A percentile compares a stretch with the other conserved stretches of the same genome.
phyloP scores from a whole-genome alignment of 306 rosid genomes.

The Glycine latifolia region DNA sequence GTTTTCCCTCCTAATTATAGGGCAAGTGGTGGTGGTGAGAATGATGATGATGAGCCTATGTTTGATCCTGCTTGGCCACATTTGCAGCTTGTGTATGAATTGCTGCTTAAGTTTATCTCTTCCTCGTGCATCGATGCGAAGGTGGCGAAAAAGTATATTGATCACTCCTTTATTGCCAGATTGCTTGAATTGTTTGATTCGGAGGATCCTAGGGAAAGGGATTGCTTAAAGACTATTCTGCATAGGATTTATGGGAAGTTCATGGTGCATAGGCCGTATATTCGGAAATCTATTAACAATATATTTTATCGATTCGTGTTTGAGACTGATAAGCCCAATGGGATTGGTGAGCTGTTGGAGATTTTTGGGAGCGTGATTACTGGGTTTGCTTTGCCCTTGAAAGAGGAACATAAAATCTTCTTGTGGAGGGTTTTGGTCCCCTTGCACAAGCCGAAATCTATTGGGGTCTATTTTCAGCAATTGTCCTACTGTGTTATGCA shows the following conservation, averaged over 20 bases:
- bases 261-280: constrained; percentile 60
- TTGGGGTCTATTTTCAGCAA: constrained; percentile 56
- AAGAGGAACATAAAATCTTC: constrained; percentile 60
- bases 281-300: constrained; percentile 54
- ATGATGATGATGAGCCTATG: constrained; percentile 55
- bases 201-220: constrained; percentile 61
- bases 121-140: constrained; percentile 53
- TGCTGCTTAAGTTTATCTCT: constrained; percentile 52
- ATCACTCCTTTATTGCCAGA: constrained; percentile 53
- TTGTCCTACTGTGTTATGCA: constrained; percentile 52
- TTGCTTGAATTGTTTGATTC: constrained; percentile 58
- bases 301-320: constrained; percentile 53
- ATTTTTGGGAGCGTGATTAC: constrained; percentile 57
- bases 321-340: constrained; percentile 56
- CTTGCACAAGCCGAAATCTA: constrained; percentile 61
- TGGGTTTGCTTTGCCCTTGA: constrained; percentile 61
- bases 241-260: constrained; percentile 62
- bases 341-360: constrained; percentile 59
- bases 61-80: constrained; percentile 63
- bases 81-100: constrained; percentile 57
- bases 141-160: constrained; percentile 55
- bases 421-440: constrained; percentile 63
- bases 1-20: constrained; percentile 57
- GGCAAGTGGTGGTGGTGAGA: constrained; percentile 49
- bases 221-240: constrained; percentile 57